Evolutionary conservation across 148 eudicot genomes (phyloP).

Genomic region (Amaranthus cruentus): DNA sequence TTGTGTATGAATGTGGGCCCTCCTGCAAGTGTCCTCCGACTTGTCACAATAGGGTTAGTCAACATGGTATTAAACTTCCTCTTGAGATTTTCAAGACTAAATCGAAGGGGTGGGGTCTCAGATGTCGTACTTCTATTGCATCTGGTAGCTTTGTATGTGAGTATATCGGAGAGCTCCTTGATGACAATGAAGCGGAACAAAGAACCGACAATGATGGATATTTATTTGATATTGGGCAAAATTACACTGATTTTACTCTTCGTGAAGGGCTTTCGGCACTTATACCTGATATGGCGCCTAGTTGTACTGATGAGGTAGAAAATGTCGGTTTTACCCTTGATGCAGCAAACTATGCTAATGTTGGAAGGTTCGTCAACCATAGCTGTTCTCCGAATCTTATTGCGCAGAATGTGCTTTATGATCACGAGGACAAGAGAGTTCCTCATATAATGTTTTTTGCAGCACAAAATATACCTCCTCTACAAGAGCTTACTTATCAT

Average conservation of each 20-base stretch:
- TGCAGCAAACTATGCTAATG: conserved; percentile 67
- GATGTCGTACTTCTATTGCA: conserved; percentile 61
- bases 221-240: conserved; percentile 81
- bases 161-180: conserved; percentile 82
- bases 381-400: conserved; percentile 91
- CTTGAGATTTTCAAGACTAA: conserved; percentile 88
- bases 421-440: conserved; percentile 73
- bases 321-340: conserved; percentile 76
- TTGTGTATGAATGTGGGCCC: conserved; percentile 91
- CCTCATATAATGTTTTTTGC: conserved; percentile 95
- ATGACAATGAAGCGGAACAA: conserved; percentile 82
- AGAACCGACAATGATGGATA: conserved; percentile 68
- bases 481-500: conserved; percentile 78
- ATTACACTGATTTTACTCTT: conserved; percentile 45
- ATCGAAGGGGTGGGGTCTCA: conserved; percentile 87
- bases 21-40: conserved; percentile 72
- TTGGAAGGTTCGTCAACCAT: conserved; percentile 88
- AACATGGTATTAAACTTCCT: conserved; percentile 63
- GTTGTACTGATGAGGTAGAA: conserved; percentile 28
- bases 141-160: conserved; percentile 92
- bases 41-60: conserved; percentile 76
- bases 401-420: conserved; percentile 82
- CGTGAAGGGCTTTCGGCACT: conserved; percentile 30
- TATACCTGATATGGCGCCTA: conserved; percentile 27
- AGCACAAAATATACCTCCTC: conserved; percentile 80